Evolutionary conservation across 805 yeast species (phyloP), one percentile per base, ranked within the genome.

Genomic region (Nakazawaea wyomingensis): DNA sequence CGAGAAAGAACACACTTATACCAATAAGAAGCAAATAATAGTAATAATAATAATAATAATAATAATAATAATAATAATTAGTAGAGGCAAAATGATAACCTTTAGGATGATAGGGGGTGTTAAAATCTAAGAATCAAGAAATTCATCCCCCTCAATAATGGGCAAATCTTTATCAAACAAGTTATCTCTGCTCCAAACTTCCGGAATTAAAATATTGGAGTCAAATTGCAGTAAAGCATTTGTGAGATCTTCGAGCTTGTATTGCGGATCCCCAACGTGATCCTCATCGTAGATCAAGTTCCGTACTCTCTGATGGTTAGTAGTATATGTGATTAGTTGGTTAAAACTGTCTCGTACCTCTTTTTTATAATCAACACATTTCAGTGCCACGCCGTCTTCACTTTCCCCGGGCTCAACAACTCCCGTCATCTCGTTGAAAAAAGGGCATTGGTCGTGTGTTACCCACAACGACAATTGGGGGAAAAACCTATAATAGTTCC

Each of bases 401-500:
- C 28, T 29, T 17, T 35, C 40, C 3, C n/a, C 24, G 20, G 19
- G 20, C 4, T 19, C 13, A 19, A 35, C 14, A 9, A 26, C 21
- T 6, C 40, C 40, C 9, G 39, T 19, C 11, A 9, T 16, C 10
- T 20, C 30, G 16, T 41, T 29, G 32, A 5, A 41, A n/a, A 28
- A 30, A 4, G 43, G 39, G 44, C 65, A 60, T 1, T 42, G 24
- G 4, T 40, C 35, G 36, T 54, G 38, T 2, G 51, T 17, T n/a
- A 60, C 49, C 65, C 65, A 61, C 4, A 45, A 14, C 21, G 43
- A 37, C 20, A 54, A 43, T 7, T 44, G 41, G 2, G 41, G 41
- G 31, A 62, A 44, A 44, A 58, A 60, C 0, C 60, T 55, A 43
- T 55, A 43, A 1, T 51, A 52, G 20, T 44, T 50, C 31, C 40